Base-by-base conservation (phyloP, 2,329 filamentous ascomycete genomes). In the Thelonectria olida region DNA sequence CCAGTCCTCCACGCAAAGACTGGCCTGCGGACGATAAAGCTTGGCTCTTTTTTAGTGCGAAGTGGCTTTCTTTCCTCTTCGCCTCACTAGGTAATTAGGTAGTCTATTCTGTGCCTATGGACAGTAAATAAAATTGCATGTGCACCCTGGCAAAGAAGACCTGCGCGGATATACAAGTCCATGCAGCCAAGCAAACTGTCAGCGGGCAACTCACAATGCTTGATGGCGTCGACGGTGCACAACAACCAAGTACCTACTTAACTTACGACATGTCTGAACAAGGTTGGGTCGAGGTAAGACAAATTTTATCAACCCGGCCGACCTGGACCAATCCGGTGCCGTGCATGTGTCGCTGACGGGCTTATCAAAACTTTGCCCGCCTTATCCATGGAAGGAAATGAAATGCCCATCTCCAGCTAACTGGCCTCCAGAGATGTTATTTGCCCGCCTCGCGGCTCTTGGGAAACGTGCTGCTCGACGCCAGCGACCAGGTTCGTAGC, bases 21-120 rank as follows among this genome's bases (percentile, higher is more conserved):
- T 70, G 66, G 69, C 54, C 58, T 44, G 63, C 49, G 52, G 59
- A 58, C 48, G 34, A 31, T n/a, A 54, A 64, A 56, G 53, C 61
- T 67, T 65, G 64, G 67, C 61, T 58, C 54, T 15, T 15, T 62
- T 58, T 62, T 67, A 66, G 65, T 54, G 63, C 47, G 31, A 42
- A 17, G 52, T 47, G 52, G 52, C 58, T 55, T 54, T 41, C 47
- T 22, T 17, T 44, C 7, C 31, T 42, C 27, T 34, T 45, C 42
- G 17, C 23, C 23, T 23, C 27, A 38, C 36, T 51, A 28, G 19
- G 42, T n/a, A n/a, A n/a, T n/a, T n/a, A n/a, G n/a, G n/a, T n/a
- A n/a, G n/a, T n/a, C n/a, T n/a, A n/a, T n/a, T n/a, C n/a, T n/a
- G n/a, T n/a, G n/a, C n/a, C n/a, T n/a, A n/a, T n/a, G n/a, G n/a